Evolutionary conservation across 495 filamentous ascomycete species (phyloP).

Genomic region (Daldinia decipiens): DNA sequence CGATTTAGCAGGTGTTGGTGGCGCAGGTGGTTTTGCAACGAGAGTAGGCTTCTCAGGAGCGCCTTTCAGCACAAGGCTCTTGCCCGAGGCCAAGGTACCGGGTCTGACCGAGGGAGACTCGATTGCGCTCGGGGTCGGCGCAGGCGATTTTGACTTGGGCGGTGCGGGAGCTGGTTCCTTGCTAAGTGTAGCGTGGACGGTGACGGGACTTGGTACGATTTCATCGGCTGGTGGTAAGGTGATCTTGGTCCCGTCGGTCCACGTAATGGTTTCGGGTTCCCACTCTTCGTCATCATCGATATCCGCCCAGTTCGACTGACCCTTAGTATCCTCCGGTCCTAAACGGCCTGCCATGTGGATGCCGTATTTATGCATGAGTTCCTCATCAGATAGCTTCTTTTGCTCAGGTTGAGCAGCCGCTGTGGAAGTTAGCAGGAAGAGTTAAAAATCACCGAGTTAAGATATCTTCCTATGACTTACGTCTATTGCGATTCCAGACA

Average conservation of each 20-base stretch:
- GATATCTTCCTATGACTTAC: conserved; percentile 62
- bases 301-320: conserved; percentile 94
- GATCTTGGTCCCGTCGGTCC: conserved; percentile 96
- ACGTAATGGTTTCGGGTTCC: conserved; percentile 95
- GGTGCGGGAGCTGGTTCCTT: conserved; percentile 33
- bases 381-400: conserved; percentile 96
- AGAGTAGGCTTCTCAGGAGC: conserved; percentile 78
- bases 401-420: conserved; percentile 79
- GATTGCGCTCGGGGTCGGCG: conserved; percentile 47
- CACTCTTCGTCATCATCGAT: conserved; percentile 99
- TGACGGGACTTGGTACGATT: conserved; percentile 52
- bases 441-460: conserved; percentile 7
- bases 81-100: conserved; percentile 55
- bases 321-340: conserved; percentile 78
- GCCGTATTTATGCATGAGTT: conserved; percentile 87
- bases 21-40: conserved; percentile 79
- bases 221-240: conserved; percentile 74
- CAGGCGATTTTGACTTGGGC: conserved; percentile 54
- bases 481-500: conserved; percentile 99
- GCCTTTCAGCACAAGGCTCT: conserved; percentile 71
- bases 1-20: conserved; percentile 80
- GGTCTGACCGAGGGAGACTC: conserved; percentile 55
- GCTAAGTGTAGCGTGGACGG: conserved; percentile 44
- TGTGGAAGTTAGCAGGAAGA: conserved; percentile 33
- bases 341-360: conserved; percentile 96